Evolutionary conservation across 2,329 filamentous ascomycete species (phyloP).

Genomic region (Botryotinia globosa): DNA sequence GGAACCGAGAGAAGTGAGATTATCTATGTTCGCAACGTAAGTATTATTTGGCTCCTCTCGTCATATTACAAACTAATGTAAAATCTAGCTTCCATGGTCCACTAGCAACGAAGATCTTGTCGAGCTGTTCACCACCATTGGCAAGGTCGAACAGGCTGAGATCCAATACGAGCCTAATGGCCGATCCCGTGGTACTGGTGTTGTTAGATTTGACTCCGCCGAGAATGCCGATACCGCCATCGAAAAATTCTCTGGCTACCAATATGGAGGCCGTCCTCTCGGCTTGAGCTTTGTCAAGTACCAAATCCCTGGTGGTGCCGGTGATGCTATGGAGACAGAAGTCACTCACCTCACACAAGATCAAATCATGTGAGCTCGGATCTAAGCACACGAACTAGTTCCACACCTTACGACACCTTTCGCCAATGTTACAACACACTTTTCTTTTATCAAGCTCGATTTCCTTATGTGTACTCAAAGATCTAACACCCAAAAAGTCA

Average conservation of each 20-base stretch:
- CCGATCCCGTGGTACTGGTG: constrained; percentile 88
- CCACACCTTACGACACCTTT: not conserved
- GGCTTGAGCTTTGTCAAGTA: constrained; percentile 95
- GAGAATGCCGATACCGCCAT: constrained; percentile 92
- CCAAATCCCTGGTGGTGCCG: constrained; percentile 58
- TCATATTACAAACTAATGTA: constrained; percentile 23
- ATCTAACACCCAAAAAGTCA: constrained; percentile 1
- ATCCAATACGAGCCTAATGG: constrained; percentile 98
- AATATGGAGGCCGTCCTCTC: constrained; percentile 92
- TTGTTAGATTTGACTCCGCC: constrained; percentile 85
- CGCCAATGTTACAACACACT: constrained; percentile 16
- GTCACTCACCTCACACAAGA: constrained; percentile 85
- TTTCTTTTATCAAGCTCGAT: constrained; percentile 9
- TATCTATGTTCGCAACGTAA: constrained; percentile 96
- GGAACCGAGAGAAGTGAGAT: constrained; percentile 78
- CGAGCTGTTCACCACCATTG: constrained; percentile 95
- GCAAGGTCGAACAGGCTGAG: constrained; percentile 97
- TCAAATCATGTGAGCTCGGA: constrained; percentile 79
- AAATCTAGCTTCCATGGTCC: constrained; percentile 88
- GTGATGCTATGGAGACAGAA: constrained; percentile 75
- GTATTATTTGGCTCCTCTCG: constrained; percentile 40
- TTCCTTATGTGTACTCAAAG: constrained; percentile 21
- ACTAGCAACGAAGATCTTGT: constrained; percentile 97
- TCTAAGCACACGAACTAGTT: constrained; percentile 1
- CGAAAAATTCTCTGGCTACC: constrained; percentile 94